Base-by-base conservation (phyloP, 495 filamentous ascomycete genomes). In the Platismatia glauca region DNA sequence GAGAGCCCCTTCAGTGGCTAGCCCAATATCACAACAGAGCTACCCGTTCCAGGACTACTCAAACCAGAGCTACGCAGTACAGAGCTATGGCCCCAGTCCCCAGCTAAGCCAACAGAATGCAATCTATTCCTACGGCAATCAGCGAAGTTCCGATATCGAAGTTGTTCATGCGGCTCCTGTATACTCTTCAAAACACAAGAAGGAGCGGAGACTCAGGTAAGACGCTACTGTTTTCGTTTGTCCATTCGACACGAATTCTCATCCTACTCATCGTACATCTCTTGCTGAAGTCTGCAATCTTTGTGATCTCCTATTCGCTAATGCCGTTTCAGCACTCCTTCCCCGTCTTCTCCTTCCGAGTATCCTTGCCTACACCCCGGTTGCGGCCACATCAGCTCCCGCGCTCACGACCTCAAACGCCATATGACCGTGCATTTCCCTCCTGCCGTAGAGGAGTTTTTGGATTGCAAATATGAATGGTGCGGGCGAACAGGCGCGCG, bases 401-500 rank as follows among this genome's bases (percentile, higher is more conserved):
- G 82, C 55, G 71, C 73, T 38, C 79, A 80, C 34, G 81, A 85
- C 63, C 69, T 83, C 29, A 77, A 80, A 64, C 77, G 82, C 13
- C 82, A 85, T 65, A 72, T 79, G 60, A 69, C 74, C 18, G 78
- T 79, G 13, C 82, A 85, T 66, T 72, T 75, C 58, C 76, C 75
- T 16, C 7, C 48, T 9, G 0, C 27, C 13, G 38, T 27, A 1
- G 50, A 24, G 1, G 84, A 89, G 58, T 81, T 84, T 53, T 80
- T 90, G 48, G 83, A 87, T 71, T 97, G 92, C 65, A 89, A 90
- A 0, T 82, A 89, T 62, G 67, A 73, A 16, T 83, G 85, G 71
- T 96, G 92, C 78, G 89, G 90, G 68, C 86, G 91, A 13, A 86
- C 87, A 70, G 81, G 80, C 1, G 84, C 82, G 68, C 83, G 87